Base-by-base conservation (phyloP, 164 flowering plant species). In the Aristolochia californica region DNA sequence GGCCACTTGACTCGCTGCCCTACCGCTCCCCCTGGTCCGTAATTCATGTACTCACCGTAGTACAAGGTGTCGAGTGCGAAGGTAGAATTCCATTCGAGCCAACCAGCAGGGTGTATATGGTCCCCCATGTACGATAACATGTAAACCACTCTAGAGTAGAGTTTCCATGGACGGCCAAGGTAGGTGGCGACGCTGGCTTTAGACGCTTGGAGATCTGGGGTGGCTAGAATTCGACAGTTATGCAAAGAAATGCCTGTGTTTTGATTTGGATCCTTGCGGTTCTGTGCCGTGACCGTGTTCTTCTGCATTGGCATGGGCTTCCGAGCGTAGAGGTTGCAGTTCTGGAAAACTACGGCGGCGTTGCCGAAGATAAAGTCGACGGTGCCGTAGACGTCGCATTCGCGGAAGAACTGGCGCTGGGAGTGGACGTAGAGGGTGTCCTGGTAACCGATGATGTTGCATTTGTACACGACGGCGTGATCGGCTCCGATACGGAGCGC, bases 141-240 rank as follows among this genome's bases (percentile, higher is more conserved):
- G 77, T 77, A 77, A 14, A 94, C 97, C 2, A 70, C 57, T 27
- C 96, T 68, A 0, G 99, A 84, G 65, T 83, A 94, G 13, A 78
- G 13, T 61, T 90, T 94, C 99, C 99, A 94, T 0, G 99, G 99
- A n/a, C 99, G 90, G 25, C 99, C 99, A 0, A 94, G 78, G 54
- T 79, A 94, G 0, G 96, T 90, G 3, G 78, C 69, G 70, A 73
- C 68, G 63, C 55, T 66, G 1, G 67, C 73, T 45, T 87, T 82
- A 7, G 72, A 28, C 0, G 86, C 66, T 25, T 53, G 51, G 9
- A 89, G 87, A 22, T 94, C 96, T 0, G 74, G 16, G 0, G 80
- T 47, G 16, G 97, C 76, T 0, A 82, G 55, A 57, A 90, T 68
- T 40, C 77, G 74, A 50, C 87, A 90, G 0, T 78, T 76, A 61